phyloP scores from a whole-genome alignment of 2,329 filamentous ascomycete species.

The Myriosclerotinia scirpicola region DNA sequence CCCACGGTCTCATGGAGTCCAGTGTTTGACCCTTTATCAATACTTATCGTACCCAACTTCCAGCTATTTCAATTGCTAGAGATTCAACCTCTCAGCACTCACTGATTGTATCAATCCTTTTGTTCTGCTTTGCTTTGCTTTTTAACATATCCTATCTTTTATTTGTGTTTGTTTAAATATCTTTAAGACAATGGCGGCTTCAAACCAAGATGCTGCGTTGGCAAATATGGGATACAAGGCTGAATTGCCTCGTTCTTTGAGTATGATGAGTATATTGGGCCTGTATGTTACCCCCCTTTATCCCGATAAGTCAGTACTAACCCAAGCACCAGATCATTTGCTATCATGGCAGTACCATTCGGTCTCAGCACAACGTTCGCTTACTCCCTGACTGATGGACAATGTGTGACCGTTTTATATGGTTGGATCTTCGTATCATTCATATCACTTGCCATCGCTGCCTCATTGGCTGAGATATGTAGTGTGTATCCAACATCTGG shows the following conservation, averaged over 20 bases:
- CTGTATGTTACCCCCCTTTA: slow-evolving; percentile 33
- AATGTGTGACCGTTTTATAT: slow-evolving; percentile 67
- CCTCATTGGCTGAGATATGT: slow-evolving; percentile 68
- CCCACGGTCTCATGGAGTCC: slow-evolving; percentile 24
- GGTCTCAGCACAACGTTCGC: slow-evolving; percentile 64
- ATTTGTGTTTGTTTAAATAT: background rate
- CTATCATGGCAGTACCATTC: slow-evolving; percentile 63
- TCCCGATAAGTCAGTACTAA: slow-evolving; percentile 27
- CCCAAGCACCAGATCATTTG: slow-evolving; percentile 54
- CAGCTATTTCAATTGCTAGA: slow-evolving; percentile 1
- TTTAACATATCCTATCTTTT: background rate
- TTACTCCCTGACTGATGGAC: slow-evolving; percentile 67
- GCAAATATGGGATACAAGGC: slow-evolving; percentile 60
- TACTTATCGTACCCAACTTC: background rate
- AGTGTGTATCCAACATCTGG: slow-evolving; percentile 67
- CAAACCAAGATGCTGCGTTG: slow-evolving; percentile 22
- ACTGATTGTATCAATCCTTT: background rate
- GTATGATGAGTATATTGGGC: slow-evolving; percentile 69
- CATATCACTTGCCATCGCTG: slow-evolving; percentile 62
- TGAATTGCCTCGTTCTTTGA: slow-evolving; percentile 64
- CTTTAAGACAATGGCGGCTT: slow-evolving; percentile 5
- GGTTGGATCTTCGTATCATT: slow-evolving; percentile 67
- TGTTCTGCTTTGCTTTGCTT: background rate
- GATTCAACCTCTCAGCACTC: slow-evolving; percentile 15
- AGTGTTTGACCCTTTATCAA: slow-evolving; percentile 19